Percentiles rank a stretch among this genome's conserved stretches.
These are phyloP conservation scores for Ophiognomonia clavigignenti-juglandacearum DNA, from an alignment of 2,329 filamentous ascomycete genomes.

Conservation along the genomic window DNA sequence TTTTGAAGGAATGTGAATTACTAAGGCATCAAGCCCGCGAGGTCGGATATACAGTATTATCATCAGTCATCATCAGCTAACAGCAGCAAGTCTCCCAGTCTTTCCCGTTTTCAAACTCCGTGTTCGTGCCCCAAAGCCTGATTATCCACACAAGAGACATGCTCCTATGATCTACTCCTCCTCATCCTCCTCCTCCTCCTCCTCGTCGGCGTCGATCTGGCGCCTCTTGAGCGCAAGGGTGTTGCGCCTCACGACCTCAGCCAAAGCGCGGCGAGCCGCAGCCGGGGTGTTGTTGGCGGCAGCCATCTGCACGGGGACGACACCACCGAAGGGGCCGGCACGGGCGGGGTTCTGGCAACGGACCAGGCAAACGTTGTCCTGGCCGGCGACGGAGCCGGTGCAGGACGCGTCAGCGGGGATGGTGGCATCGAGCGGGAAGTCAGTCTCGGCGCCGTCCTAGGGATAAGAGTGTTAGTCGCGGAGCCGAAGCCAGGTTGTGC, in stretches of 20 bases:
- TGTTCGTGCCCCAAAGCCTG: background rate
- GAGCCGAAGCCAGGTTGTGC: background rate
- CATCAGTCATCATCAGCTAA: conserved; percentile 6
- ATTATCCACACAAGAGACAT: background rate
- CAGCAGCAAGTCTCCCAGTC: conserved; percentile 5
- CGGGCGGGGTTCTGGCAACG: conserved; percentile 56
- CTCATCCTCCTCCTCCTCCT: conserved; percentile 14
- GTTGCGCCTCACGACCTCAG: conserved; percentile 22
- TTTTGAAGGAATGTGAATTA: conserved; percentile 7
- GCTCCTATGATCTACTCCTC: conserved; percentile 18
- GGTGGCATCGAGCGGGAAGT: conserved; percentile 50
- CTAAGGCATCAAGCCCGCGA: conserved; percentile 8
- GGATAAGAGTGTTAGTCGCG: background rate
- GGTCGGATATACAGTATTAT: conserved; percentile 9
- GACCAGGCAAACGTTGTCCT: conserved; percentile 57
- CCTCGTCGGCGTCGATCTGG: conserved; percentile 19
- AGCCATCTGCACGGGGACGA: conserved; percentile 30
- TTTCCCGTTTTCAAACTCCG: background rate
- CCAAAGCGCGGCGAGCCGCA: conserved; percentile 22
- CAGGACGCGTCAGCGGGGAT: conserved; percentile 52
- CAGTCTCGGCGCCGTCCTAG: conserved; percentile 33
- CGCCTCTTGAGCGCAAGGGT: conserved; percentile 12
- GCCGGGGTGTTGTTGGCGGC: conserved; percentile 16
- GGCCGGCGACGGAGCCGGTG: conserved; percentile 55
- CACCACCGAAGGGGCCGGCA: conserved; percentile 56